A percentile compares a stretch with the other conserved stretches of the same genome.
Conservation (phyloP, 306 rosid species). For the Cicer bijugum region DNA sequence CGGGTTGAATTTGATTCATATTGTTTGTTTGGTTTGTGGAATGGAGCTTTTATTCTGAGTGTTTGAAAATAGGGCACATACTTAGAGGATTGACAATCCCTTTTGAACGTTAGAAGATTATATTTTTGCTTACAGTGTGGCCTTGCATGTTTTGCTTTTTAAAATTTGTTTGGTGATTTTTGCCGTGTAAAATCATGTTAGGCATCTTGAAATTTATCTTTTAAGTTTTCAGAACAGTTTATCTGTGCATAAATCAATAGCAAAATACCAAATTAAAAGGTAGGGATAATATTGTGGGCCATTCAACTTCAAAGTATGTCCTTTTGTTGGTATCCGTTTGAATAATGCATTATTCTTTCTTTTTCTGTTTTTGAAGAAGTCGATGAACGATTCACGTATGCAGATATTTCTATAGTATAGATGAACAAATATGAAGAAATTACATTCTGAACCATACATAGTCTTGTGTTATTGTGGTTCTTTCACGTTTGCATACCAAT, state of each 20-base stretch:
- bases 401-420: background rate
- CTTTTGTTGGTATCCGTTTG: background rate
- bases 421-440: background rate
- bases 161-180: slow-evolving; percentile 3
- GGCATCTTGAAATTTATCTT: background rate
- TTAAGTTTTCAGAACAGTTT: background rate
- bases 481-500: slow-evolving; percentile 14
- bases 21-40: slow-evolving; percentile 10
- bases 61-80: background rate
- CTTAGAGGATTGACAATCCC: background rate
- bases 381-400: background rate
- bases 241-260: background rate
- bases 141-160: background rate
- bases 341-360: slow-evolving; percentile 5
- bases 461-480: slow-evolving; percentile 5
- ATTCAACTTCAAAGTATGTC: background rate
- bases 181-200: background rate
- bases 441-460: background rate
- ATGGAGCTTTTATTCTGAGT: background rate
- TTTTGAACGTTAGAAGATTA: background rate
- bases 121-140: background rate
- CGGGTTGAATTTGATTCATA: background rate
- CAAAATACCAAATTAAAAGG: background rate
- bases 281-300: background rate
- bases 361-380: background rate